These are phyloP conservation scores for Tetragonia tetragonoides DNA, from an alignment of 148 eudicot species.

Conservation along the genomic window DNA sequence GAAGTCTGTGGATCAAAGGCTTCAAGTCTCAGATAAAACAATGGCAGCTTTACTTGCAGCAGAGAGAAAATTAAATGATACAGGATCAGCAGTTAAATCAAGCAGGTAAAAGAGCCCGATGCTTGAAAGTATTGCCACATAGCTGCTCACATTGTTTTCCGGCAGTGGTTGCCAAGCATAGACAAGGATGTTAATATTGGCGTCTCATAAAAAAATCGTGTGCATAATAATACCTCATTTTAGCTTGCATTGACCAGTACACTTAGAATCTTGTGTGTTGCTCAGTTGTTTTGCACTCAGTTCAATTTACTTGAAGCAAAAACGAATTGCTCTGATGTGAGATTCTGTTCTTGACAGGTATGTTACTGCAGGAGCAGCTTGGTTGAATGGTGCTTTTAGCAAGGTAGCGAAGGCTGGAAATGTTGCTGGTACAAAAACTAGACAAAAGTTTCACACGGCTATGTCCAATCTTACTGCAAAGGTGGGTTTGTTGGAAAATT, in stretches of 20 bases:
- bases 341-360: constrained; percentile 47
- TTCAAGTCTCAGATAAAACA: constrained; percentile 94
- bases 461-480: constrained; percentile 76
- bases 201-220: neutral
- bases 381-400: constrained; percentile 88
- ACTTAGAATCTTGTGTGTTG: too few species aligned
- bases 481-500: constrained; percentile 35
- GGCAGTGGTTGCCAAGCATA: neutral
- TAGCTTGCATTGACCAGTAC: too few species aligned
- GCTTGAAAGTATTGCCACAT: neutral
- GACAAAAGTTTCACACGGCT: constrained; percentile 67
- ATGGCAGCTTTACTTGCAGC: constrained; percentile 93
- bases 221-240: too few species aligned
- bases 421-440: constrained; percentile 83
- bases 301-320: too few species aligned
- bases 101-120: constrained; percentile 56
- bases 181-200: neutral
- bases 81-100: constrained; percentile 94
- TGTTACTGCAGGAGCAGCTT: constrained; percentile 83
- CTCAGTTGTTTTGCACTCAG: too few species aligned
- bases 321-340: neutral
- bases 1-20: constrained; percentile 91
- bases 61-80: constrained; percentile 81
- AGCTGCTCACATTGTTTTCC: neutral
- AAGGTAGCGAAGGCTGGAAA: constrained; percentile 90